Evolutionary conservation across 495 filamentous ascomycete species (phyloP).

Genomic region (Melanomma pulvis-pyrius): DNA sequence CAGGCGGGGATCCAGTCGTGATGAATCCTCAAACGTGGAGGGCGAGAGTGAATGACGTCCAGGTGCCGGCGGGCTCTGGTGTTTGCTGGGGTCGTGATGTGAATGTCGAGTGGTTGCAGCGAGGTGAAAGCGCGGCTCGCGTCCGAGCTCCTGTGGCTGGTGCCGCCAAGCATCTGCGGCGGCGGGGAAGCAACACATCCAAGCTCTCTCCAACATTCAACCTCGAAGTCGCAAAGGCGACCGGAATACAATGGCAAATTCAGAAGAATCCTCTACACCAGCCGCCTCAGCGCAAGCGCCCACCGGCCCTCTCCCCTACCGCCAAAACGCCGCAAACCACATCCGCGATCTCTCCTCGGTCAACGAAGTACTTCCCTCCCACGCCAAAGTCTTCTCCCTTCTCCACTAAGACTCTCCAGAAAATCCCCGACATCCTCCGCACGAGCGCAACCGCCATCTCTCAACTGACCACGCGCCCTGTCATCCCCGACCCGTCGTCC

Average conservation of each 20-base stretch:
- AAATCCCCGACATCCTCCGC: slow-evolving; percentile 64
- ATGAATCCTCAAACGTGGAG: neutral
- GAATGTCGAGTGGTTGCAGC: neutral
- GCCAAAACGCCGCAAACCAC: slow-evolving; percentile 62
- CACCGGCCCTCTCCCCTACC: slow-evolving; percentile 47
- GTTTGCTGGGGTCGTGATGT: neutral
- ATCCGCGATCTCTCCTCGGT: slow-evolving; percentile 78
- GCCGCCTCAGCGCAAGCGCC: slow-evolving; percentile 20
- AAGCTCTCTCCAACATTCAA: neutral
- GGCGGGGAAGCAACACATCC: neutral
- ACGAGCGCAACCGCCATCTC: slow-evolving; percentile 70
- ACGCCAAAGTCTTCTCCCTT: slow-evolving; percentile 6
- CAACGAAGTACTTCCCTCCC: slow-evolving; percentile 58
- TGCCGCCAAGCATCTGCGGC: slow-evolving; percentile 3
- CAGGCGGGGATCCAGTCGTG: neutral
- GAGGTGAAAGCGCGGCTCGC: slow-evolving; percentile 2
- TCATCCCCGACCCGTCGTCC: slow-evolving; percentile 41
- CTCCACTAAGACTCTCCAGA: slow-evolving; percentile 17
- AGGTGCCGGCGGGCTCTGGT: neutral
- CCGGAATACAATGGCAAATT: slow-evolving; percentile 6
- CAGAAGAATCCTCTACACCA: too few species aligned
- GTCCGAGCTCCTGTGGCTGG: slow-evolving; percentile 14
- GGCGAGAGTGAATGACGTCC: neutral
- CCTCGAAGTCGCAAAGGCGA: neutral
- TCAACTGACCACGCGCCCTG: slow-evolving; percentile 61